Evolutionary conservation across 305 asterid species (phyloP).

Genomic region (Lippia alba): DNA sequence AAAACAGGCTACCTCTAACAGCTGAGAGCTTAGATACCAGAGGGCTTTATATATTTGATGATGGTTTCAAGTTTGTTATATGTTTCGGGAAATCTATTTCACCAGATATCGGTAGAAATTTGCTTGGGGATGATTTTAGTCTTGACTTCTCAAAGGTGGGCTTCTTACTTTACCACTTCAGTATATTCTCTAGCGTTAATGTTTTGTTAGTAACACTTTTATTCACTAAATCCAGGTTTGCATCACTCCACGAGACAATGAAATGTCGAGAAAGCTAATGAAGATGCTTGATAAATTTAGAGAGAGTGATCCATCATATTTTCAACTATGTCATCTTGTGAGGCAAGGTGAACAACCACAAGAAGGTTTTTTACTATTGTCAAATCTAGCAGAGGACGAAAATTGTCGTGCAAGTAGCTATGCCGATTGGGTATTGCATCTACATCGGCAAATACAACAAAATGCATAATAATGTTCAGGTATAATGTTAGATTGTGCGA

Average conservation of each 20-base stretch:
- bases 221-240: conserved; percentile 53
- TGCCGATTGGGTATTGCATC: conserved; percentile 77
- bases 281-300: conserved; percentile 54
- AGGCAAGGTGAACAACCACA: conserved; percentile 96
- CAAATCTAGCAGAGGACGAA: conserved; percentile 78
- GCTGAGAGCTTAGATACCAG: conserved; percentile 78
- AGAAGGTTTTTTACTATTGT: conserved; percentile 79
- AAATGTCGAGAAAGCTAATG: conserved; percentile 69
- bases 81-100: conserved; percentile 84
- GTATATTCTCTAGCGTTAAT: neutral
- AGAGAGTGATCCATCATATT: conserved; percentile 73
- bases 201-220: neutral
- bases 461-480: conserved; percentile 60
- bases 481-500: conserved; percentile 10
- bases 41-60: conserved; percentile 80
- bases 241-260: conserved; percentile 63
- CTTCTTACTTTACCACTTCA: conserved; percentile 6
- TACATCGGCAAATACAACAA: conserved; percentile 82
- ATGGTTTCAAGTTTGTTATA: conserved; percentile 82
- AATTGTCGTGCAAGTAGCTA: conserved; percentile 70
- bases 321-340: conserved; percentile 75
- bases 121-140: conserved; percentile 71
- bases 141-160: conserved; percentile 76
- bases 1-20: conserved; percentile 69
- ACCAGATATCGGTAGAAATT: conserved; percentile 67